Conservation (phyloP, 257 asterid species). For the Gynochthodes officinalis region DNA sequence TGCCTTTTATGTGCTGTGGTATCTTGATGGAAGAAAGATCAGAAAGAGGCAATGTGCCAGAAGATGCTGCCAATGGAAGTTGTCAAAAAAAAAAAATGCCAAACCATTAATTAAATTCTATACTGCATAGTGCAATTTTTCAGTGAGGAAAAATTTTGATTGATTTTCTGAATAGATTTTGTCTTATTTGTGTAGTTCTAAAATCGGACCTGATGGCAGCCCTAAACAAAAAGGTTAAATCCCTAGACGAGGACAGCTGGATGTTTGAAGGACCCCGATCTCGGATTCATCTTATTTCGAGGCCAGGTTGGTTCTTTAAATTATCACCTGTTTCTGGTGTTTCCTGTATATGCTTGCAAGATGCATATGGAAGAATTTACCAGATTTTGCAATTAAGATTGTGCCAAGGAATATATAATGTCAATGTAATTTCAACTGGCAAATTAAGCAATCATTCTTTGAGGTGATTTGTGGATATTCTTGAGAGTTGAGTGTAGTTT, state of each 20-base stretch:
- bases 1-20: neutral
- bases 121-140: neutral
- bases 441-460: neutral
- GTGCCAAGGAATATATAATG: neutral
- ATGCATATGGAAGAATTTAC: neutral
- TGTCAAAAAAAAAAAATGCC: neutral
- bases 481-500: neutral
- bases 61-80: neutral
- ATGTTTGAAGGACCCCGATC: conserved; percentile 98
- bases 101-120: neutral
- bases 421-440: neutral
- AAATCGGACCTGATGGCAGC: conserved; percentile 73
- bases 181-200: conserved; percentile 43
- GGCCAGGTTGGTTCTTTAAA: conserved; percentile 45
- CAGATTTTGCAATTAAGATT: neutral
- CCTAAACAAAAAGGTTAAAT: conserved; percentile 78
- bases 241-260: conserved; percentile 93
- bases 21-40: too few species aligned
- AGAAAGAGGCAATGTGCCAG: neutral
- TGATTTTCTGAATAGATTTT: conserved; percentile 3
- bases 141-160: neutral
- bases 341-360: neutral
- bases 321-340: neutral
- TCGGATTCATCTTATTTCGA: conserved; percentile 64
- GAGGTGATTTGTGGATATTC: neutral